Evolutionary conservation across 2,329 filamentous ascomycete genomes (phyloP), one percentile per base, ranked within the genome.

Genomic region (Diaporthe sp.): DNA sequence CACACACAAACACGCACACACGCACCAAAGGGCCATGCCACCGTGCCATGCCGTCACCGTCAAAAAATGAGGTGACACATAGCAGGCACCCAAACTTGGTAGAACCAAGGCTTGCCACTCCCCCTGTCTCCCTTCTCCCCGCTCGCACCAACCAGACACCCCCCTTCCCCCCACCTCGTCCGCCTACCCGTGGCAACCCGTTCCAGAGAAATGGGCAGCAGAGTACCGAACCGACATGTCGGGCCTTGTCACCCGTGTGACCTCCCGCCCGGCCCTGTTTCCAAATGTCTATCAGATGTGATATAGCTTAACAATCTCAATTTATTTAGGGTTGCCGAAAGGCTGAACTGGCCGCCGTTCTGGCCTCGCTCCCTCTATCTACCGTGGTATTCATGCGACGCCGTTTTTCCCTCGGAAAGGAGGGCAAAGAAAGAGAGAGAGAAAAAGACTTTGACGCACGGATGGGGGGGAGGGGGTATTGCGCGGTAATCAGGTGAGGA

Each of bases 351-450:
- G 31, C 13, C 31, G 62, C 62, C 28, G 6, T 53, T 13, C 46
- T 70, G 49, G 34, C 65, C 46, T 39, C 61, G 1, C 10, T 10
- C 17, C 15, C 9, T 49, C n/a, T 55, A 31, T 42, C n/a, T 55
- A 70, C 65, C 65, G 65, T 70, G n/a, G 65, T 42, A 70, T 70
- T 49, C n/a, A 70, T 70, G 49, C 49, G 49, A 70, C 65, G 22
- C 28, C 65, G 46, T 70, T 70, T 28, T 39, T 39, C 7, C 19
- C 31, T n/a, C 17, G 17, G 25, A 49, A 65, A 15, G 42, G 28
- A 34, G 61, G 61, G 19, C 22, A 37, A n/a, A 61, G 42, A 10
- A 22, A 49, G 19, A 25, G 42, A 31, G 31, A 22, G 28, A 22
- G 19, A 55, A 53, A 53, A 55, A 55, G 49, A 55, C 49, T 42